These are phyloP conservation scores for Glycyrrhiza uralensis DNA, from an alignment of 306 rosid genomes.

Conservation along the genomic window DNA sequence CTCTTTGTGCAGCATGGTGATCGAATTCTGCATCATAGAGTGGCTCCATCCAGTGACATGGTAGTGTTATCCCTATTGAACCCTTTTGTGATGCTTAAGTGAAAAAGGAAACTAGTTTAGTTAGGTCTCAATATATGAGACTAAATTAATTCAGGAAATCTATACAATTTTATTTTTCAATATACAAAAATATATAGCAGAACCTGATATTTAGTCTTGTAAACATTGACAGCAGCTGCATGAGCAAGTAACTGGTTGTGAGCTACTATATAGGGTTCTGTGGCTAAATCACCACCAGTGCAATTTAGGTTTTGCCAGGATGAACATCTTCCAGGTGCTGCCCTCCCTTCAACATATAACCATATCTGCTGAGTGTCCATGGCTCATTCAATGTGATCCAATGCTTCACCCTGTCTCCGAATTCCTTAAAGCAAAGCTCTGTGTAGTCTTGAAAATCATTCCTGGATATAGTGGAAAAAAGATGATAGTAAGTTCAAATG, in stretches of 20 bases:
- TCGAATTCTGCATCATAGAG: constrained; percentile 14
- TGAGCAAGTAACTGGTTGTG: constrained; percentile 53
- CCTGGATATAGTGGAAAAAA: neutral
- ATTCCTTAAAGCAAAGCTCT: constrained; percentile 26
- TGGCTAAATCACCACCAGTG: constrained; percentile 45
- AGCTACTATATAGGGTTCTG: constrained; percentile 46
- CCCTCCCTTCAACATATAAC: neutral
- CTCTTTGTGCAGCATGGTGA: constrained; percentile 30
- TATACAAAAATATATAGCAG: neutral
- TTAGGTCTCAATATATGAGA: neutral
- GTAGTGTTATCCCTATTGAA: constrained; percentile 38
- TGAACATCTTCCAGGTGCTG: constrained; percentile 41
- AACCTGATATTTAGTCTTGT: constrained; percentile 41
- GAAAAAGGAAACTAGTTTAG: no score
- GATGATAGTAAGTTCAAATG: neutral
- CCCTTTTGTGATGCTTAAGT: constrained; percentile 43
- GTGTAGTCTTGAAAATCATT: constrained; percentile 28
- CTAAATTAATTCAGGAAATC: neutral
- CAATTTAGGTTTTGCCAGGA: constrained; percentile 38
- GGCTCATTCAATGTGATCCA: constrained; percentile 41
- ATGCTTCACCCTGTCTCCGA: constrained; percentile 30
- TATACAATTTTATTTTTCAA: neutral
- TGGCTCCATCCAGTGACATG: constrained; percentile 38
- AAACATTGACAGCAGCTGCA: constrained; percentile 38
- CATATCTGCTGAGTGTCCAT: neutral